A percentile compares a stretch with the other conserved stretches of the same genome.
Conservation (phyloP, 2,329 filamentous ascomycete genomes). For the Torrubiella hemipterigena region DNA sequence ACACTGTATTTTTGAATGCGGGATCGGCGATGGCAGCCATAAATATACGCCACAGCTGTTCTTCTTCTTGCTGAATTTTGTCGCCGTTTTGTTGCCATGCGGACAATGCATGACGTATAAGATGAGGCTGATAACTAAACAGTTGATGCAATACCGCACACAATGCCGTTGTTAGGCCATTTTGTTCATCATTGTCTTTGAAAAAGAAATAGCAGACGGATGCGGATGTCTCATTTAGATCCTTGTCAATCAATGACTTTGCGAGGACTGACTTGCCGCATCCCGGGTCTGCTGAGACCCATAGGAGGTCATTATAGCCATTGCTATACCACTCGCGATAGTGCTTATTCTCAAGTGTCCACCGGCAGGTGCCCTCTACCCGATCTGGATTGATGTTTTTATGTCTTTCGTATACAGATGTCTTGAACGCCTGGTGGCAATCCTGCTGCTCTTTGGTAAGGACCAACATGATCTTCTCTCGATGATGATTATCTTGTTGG, state of each 20-base stretch:
- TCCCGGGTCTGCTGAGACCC: conserved; percentile 29
- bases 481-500: conserved; percentile 1
- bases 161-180: conserved; percentile 15
- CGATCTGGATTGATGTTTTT: conserved; percentile 19
- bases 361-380: conserved; percentile 18
- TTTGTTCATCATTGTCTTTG: conserved; percentile 28
- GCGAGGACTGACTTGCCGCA: conserved; percentile 31
- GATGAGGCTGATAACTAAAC: conserved; percentile 13
- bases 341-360: conserved; percentile 15
- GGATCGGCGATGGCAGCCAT: conserved; percentile 2
- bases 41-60: conserved; percentile 19
- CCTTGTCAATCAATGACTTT: conserved; percentile 19
- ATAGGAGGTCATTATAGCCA: conserved; percentile 16
- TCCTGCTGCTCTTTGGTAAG: conserved; percentile 1
- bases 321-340: conserved; percentile 15
- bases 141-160: conserved; percentile 25
- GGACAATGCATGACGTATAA: conserved; percentile 9
- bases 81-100: neutral
- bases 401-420: conserved; percentile 12
- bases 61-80: conserved; percentile 10
- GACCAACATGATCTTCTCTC: neutral
- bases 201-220: conserved; percentile 27
- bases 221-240: neutral
- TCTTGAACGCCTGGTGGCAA: conserved; percentile 15
- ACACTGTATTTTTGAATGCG: conserved; percentile 10